Evolutionary conservation across 805 yeast genomes (phyloP).

Genomic region (Ogataea glucozyma): DNA sequence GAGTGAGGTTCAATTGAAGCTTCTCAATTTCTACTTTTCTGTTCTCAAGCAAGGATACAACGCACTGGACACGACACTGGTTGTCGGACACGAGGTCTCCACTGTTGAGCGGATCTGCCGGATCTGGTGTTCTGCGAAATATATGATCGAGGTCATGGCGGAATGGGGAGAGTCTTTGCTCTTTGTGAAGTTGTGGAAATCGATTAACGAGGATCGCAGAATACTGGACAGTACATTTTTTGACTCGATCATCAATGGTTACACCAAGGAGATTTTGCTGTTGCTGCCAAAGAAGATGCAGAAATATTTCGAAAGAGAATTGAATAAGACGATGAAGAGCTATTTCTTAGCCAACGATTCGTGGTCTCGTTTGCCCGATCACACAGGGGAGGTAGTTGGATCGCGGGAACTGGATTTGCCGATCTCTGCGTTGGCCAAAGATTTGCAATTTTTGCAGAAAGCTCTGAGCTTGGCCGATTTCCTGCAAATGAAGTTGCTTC

Average conservation of each 20-base stretch:
- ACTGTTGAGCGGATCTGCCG: constrained; percentile 42
- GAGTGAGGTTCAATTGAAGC: constrained; percentile 55
- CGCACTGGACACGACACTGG: constrained; percentile 43
- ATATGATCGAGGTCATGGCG: constrained; percentile 39
- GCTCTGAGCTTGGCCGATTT: constrained; percentile 36
- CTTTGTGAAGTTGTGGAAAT: constrained; percentile 44
- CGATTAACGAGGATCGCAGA: constrained; percentile 26
- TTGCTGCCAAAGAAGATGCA: constrained; percentile 33
- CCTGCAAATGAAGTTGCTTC: constrained; percentile 25
- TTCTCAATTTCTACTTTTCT: constrained; percentile 54
- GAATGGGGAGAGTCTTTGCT: constrained; percentile 45
- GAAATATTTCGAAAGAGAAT: constrained; percentile 37
- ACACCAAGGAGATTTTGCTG: constrained; percentile 32
- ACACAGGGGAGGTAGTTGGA: constrained; percentile 6
- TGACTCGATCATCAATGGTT: constrained; percentile 43
- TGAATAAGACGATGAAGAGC: constrained; percentile 38
- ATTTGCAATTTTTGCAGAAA: constrained; percentile 32
- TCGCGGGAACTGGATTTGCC: constrained; percentile 30
- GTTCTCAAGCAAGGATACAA: constrained; percentile 43
- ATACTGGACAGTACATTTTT: constrained; percentile 41
- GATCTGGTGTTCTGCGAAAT: constrained; percentile 40
- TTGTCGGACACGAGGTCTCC: constrained; percentile 25
- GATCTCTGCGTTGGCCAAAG: constrained; percentile 28
- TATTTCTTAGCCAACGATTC: constrained; percentile 34
- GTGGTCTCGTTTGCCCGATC: constrained; percentile 27